Evolutionary conservation across 345 rosid species (phyloP), one percentile per base, ranked within the genome.

Genomic region (Eutrema yunnanense): DNA sequence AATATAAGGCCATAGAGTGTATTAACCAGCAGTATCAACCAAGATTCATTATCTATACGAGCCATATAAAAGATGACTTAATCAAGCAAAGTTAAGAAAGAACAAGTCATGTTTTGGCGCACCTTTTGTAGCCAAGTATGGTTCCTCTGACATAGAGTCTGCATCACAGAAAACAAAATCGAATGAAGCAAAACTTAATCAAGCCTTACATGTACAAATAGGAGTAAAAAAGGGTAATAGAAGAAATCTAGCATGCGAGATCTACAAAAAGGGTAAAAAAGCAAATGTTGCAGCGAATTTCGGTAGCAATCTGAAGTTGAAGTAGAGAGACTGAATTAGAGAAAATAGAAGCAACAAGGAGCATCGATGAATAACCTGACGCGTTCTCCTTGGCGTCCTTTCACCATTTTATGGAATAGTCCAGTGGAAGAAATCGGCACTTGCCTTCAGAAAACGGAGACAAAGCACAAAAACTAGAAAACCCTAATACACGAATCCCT

Each of bases 361-460:
- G 43, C 11, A 26, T n/a, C 9, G 27, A 66, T 57, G 32, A 14
- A 16, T 2, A 7, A 88, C 96, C 96, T 88, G 81, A 92, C 89
- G 54, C 88, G 82, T 82, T 92, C 98, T 73, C 98, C 98, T 78
- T 89, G 89, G 41, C 96, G 89, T 34, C 90, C 90, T 84, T 90
- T 92, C 71, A 88, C 96, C 96, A 88, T 89, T 82, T 58, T 54
- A 2, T 6, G 22, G 48, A 72, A 43, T 72, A 19, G 63, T 27
- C 57, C 71, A 58, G 65, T 27, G 59, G 59, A 48, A 37, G 43
- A 47, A 55, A 46, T 47, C 41, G n/a, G 51, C 59, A 16, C 13
- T 65, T 65, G 70, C 33, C 46, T 72, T 54, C 41, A 63, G 42
- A n/a, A 64, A 43, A 44, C 57, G 64, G 63, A 26, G 71, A 52